Percentiles rank a stretch among this genome's conserved stretches.
phyloP scores from a whole-genome alignment of 768 basidiomycete genomes.

The Lentinula detonsa region DNA sequence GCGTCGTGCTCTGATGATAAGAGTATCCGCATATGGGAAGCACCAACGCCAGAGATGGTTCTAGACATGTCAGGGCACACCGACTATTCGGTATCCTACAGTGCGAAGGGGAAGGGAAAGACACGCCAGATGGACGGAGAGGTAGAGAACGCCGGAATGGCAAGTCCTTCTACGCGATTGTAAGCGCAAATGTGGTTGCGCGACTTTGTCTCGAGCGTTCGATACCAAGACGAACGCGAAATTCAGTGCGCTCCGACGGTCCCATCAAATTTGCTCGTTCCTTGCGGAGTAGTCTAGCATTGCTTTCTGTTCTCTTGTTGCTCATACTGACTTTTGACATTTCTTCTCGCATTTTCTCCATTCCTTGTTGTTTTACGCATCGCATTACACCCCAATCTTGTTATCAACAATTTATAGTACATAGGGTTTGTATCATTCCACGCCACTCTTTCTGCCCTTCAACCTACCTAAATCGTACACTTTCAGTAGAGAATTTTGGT shows the following conservation, averaged over 20 bases:
- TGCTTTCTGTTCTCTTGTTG: background rate
- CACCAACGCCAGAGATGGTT: conserved; percentile 21
- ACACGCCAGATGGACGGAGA: conserved; percentile 39
- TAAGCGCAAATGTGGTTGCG: background rate
- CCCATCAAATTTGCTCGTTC: background rate
- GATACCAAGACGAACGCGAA: background rate
- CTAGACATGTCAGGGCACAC: conserved; percentile 7
- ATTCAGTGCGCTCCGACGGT: background rate
- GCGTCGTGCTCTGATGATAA: conserved; percentile 94
- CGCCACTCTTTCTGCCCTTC: background rate
- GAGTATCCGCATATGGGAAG: conserved; percentile 89
- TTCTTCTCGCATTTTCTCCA: background rate
- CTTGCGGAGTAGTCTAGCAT: background rate
- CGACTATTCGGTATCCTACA: conserved; percentile 17
- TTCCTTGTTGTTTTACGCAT: background rate
- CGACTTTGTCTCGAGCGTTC: background rate
- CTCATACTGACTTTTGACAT: background rate
- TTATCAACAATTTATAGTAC: background rate
- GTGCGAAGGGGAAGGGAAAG: conserved; percentile 64
- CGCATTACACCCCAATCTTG: background rate
- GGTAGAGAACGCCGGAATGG: conserved; percentile 16
- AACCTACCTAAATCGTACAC: background rate
- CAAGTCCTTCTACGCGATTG: conserved; percentile 7
- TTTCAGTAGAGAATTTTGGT: background rate
- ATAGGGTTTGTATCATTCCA: background rate